Evolutionary conservation across 163 green algal genomes (phyloP), one percentile per base, ranked within the genome.

Genomic region (Scenedesmus sp.): DNA sequence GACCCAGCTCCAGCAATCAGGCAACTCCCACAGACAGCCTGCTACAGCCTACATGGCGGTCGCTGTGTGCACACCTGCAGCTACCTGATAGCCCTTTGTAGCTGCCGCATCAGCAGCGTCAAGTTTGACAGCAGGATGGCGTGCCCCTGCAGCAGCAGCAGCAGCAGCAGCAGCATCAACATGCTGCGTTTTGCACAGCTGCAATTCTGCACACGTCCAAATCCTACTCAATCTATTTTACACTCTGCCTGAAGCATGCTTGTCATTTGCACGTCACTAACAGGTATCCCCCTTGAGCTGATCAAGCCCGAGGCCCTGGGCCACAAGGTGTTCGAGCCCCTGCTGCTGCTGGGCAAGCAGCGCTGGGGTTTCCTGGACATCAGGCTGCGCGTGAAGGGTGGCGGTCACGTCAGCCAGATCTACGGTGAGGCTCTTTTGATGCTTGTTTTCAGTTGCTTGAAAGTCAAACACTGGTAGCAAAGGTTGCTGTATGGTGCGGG

Each of bases 321-420:
- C 46, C 97, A 96, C 94, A 99, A 99, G 97, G 97, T 97, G 46
- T 97, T 99, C 90, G 98, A 99, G 96, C 98, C 98, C n/a, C 91
- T 99, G 81, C 93, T 99, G 89, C 95, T 99, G 57, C 96, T 99
- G 73, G 98, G 98, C 90, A 97, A 97, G 95, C 94, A 99, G 93
- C 95, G 96, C 77, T 98, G 99, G 86, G 95, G 95, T 66, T 97
- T 98, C 90, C 95, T 99, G 83, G 98, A 99, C 97, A 99, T 99
- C 94, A 96, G 98, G 82, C 95, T 99, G 82, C 96, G 98, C 88
- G 98, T 99, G 13, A 99, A 98, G 95, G 98, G 98, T 74, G 98
- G 98, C 89, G 98, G 98, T 92, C 97, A 99, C 94, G 97, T 99
- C 26, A 98, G 98, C 46, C 97, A 99, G 96, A 96, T 97, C 77